Percentiles rank a stretch among this genome's conserved stretches.
phyloP scores from a whole-genome alignment of 805 yeast genomes.

The Starmera caribaea region DNA sequence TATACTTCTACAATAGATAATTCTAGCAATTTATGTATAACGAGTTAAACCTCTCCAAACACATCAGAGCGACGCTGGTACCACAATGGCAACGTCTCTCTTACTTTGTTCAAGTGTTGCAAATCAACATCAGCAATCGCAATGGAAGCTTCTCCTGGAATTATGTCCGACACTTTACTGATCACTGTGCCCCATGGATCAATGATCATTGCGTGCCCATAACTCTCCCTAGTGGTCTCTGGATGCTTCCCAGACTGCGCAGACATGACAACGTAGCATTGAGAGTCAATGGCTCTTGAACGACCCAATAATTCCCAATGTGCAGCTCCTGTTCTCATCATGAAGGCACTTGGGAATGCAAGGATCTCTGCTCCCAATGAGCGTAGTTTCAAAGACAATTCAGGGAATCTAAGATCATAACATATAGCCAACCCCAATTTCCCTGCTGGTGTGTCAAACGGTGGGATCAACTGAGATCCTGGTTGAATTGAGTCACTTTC shows the following conservation, averaged over 20 bases:
- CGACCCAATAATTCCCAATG: slow-evolving; percentile 81
- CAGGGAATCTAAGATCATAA: slow-evolving; percentile 85
- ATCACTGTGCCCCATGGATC: slow-evolving; percentile 87
- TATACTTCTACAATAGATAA: not conserved
- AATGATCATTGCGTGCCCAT: slow-evolving; percentile 80
- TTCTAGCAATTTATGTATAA: not conserved
- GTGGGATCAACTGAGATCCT: slow-evolving; percentile 44
- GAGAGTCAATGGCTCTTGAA: slow-evolving; percentile 84
- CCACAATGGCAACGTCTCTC: slow-evolving; percentile 72
- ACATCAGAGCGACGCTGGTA: slow-evolving; percentile 61
- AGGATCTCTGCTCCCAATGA: slow-evolving; percentile 65
- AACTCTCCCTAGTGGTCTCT: slow-evolving; percentile 45
- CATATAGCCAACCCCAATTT: slow-evolving; percentile 68
- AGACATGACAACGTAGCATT: slow-evolving; percentile 79
- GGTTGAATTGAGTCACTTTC: slow-evolving; percentile 69
- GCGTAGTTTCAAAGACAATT: slow-evolving; percentile 56
- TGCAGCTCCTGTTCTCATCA: slow-evolving; percentile 80
- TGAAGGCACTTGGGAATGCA: slow-evolving; percentile 88
- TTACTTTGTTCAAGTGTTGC: slow-evolving; percentile 34
- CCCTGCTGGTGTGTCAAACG: slow-evolving; percentile 52
- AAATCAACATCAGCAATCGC: slow-evolving; percentile 62
- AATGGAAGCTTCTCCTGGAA: slow-evolving; percentile 30
- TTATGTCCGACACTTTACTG: slow-evolving; percentile 42
- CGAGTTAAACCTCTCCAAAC: slow-evolving; percentile 20
- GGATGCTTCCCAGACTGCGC: slow-evolving; percentile 75